Percentiles rank a stretch among this genome's conserved stretches.
Evolutionary conservation across 2,329 filamentous ascomycete genomes (phyloP).

Genomic region (Esteya vermicola): DNA sequence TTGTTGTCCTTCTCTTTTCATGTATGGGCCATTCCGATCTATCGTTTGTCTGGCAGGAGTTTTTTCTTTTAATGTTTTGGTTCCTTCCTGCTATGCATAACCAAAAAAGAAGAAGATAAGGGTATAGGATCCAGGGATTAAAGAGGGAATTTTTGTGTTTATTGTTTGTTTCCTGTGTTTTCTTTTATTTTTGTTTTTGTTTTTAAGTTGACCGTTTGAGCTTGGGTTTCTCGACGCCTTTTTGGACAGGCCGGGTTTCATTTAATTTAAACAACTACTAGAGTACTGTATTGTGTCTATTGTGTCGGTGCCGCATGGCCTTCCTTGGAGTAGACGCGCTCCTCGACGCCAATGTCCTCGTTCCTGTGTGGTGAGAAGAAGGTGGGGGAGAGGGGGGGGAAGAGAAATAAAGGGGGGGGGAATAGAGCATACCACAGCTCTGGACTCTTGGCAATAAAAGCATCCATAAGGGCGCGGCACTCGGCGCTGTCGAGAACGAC

Average conservation of each 20-base stretch:
- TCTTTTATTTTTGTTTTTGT: background rate
- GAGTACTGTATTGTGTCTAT: background rate
- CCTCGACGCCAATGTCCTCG: slow-evolving; percentile 41
- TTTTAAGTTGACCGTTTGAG: too few species aligned
- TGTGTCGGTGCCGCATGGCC: slow-evolving; percentile 1
- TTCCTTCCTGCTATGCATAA: too few species aligned
- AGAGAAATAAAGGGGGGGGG: background rate
- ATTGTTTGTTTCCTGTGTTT: slow-evolving; percentile 1
- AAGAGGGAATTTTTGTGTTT: background rate
- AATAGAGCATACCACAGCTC: slow-evolving; percentile 50
- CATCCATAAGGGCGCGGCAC: slow-evolving; percentile 55
- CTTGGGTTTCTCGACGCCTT: too few species aligned
- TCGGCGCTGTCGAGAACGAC: slow-evolving; percentile 52
- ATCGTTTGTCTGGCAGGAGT: too few species aligned
- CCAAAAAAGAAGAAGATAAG: too few species aligned
- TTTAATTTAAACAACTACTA: too few species aligned
- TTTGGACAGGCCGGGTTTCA: background rate
- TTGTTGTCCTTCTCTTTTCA: too few species aligned
- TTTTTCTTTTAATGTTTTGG: too few species aligned
- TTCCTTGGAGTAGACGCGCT: slow-evolving; percentile 24
- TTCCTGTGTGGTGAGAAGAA: slow-evolving; percentile 25
- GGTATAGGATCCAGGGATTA: too few species aligned
- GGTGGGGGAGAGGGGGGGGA: background rate
- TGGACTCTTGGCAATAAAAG: slow-evolving; percentile 59
- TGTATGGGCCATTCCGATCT: too few species aligned